phyloP scores from a whole-genome alignment of 1,139 yeast species.

The Zygoascus meyerae region DNA sequence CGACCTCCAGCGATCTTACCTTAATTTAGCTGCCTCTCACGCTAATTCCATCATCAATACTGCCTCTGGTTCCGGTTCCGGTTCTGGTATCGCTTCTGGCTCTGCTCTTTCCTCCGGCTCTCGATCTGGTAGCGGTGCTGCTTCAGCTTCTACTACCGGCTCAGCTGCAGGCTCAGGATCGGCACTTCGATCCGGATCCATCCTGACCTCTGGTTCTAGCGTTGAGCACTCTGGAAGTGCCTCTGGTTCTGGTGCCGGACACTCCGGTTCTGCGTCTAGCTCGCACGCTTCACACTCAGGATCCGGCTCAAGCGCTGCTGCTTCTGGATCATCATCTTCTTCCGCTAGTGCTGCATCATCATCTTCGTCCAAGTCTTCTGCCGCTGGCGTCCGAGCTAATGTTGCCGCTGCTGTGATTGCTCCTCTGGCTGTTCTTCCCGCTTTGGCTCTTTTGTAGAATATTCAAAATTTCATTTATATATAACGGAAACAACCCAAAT shows the following conservation, averaged over 20 bases:
- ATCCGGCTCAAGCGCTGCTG: not conserved
- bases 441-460: conserved; percentile 1
- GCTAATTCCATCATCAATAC: conserved; percentile 1
- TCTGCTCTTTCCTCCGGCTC: not conserved
- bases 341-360: not conserved
- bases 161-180: not conserved
- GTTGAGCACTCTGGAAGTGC: not conserved
- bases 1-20: conserved; percentile 1
- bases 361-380: not conserved
- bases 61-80: conserved; percentile 1
- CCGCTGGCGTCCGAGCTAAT: not conserved
- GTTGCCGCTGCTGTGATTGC: not conserved
- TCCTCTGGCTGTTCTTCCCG: conserved; percentile 3
- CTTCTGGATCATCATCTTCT: conserved; percentile 2
- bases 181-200: not conserved
- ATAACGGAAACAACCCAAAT: too few species aligned
- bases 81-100: not conserved
- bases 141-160: conserved; percentile 4
- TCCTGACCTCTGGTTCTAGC: conserved; percentile 1
- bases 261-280: not conserved
- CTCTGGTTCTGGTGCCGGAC: not conserved
- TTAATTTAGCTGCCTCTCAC: not conserved
- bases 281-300: not conserved
- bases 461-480: too few species aligned
- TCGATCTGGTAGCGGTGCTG: not conserved